These are phyloP conservation scores for Acanthamoeba sp. DNA, from an alignment of 208 protist species.

Conservation along the genomic window DNA sequence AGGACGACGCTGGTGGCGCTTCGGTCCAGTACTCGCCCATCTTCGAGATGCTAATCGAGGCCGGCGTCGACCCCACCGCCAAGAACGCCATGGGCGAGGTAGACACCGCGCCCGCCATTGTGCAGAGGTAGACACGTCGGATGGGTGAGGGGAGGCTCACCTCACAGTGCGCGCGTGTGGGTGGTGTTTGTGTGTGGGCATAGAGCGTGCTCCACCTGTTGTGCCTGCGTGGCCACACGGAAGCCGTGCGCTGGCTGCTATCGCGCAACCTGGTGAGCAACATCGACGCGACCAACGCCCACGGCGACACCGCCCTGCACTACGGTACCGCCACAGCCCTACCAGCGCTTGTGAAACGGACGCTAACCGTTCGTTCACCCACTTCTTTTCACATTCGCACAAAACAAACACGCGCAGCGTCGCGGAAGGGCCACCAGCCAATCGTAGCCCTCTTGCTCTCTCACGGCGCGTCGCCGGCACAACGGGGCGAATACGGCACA, in stretches of 20 bases:
- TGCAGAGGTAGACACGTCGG: no score
- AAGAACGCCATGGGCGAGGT: background rate
- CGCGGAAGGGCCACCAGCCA: background rate
- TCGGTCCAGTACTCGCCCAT: background rate
- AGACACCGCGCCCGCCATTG: no score
- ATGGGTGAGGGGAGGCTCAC: no score
- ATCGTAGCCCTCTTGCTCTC: background rate
- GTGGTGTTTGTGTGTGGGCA: background rate
- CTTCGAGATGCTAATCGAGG: background rate
- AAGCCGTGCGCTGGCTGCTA: background rate
- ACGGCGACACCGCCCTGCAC: background rate
- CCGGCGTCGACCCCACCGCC: background rate
- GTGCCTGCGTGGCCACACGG: background rate
- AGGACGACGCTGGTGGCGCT: background rate
- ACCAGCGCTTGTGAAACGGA: no score
- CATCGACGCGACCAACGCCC: constrained; percentile 20
- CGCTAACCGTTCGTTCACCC: background rate
- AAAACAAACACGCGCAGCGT: background rate
- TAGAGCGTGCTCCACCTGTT: background rate
- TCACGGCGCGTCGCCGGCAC: background rate
- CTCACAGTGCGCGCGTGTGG: background rate
- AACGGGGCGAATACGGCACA: background rate
- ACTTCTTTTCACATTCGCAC: background rate
- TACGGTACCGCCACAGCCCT: background rate
- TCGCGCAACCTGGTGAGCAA: background rate